phyloP scores from a whole-genome alignment of 2,329 filamentous ascomycete genomes.

The Alternaria incomplexa region DNA sequence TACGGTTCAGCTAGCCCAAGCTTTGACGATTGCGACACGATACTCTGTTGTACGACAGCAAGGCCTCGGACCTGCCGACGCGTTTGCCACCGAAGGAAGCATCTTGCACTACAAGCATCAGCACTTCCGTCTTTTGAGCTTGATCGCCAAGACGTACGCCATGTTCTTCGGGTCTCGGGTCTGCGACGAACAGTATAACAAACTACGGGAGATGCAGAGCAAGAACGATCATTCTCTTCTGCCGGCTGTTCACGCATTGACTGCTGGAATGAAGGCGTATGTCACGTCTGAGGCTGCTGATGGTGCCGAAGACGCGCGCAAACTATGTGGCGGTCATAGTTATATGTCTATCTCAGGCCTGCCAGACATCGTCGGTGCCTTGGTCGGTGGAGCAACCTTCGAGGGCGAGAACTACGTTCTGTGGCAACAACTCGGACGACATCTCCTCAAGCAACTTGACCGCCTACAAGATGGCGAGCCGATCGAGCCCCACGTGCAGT shows the following conservation, averaged over 20 bases:
- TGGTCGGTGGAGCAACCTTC: constrained; percentile 38
- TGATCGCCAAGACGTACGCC: constrained; percentile 22
- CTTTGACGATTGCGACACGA: constrained; percentile 58
- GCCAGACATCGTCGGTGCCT: constrained; percentile 35
- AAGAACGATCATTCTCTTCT: constrained; percentile 6
- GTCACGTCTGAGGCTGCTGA: constrained; percentile 58
- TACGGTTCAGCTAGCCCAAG: constrained; percentile 57
- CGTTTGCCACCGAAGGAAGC: background rate
- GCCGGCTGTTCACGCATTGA: constrained; percentile 42
- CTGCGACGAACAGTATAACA: constrained; percentile 4
- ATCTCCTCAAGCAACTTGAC: constrained; percentile 34
- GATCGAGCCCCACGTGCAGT: background rate
- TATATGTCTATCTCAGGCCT: constrained; percentile 45
- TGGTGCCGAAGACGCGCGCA: constrained; percentile 46
- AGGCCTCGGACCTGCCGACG: constrained; percentile 13
- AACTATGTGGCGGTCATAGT: constrained; percentile 49
- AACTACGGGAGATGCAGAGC: constrained; percentile 6
- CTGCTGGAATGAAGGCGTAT: constrained; percentile 51
- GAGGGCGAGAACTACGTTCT: constrained; percentile 54
- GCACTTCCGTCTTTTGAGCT: constrained; percentile 22
- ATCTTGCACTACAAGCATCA: constrained; percentile 24
- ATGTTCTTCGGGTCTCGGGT: constrained; percentile 20
- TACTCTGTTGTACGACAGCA: constrained; percentile 57
- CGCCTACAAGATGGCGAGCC: constrained; percentile 6
- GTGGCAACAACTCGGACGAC: constrained; percentile 47